Evolutionary conservation across 352 stramenopile genomes (phyloP).

Genomic region (Phytophthora sp.): DNA sequence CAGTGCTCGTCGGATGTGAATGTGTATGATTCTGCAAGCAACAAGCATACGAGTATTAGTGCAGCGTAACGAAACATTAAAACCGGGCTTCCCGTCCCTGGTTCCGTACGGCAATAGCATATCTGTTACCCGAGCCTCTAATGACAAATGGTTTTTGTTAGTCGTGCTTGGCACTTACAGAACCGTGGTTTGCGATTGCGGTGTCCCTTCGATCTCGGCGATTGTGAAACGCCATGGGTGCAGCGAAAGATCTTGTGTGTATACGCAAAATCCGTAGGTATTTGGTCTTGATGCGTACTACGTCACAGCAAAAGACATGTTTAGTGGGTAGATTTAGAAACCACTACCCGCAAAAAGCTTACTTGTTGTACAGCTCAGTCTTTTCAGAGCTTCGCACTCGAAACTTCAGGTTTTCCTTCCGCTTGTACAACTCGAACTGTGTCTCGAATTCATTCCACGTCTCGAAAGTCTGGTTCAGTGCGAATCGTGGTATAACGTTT

Average conservation of each 20-base stretch:
- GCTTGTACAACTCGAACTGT: conserved; percentile 1
- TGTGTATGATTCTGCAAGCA: neutral
- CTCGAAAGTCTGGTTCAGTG: no score
- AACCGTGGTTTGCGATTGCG: conserved; percentile 3
- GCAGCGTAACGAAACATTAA: neutral
- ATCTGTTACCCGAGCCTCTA: neutral
- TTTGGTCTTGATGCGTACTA: conserved; percentile 1
- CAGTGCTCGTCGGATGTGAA: neutral
- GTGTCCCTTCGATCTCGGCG: conserved; percentile 9
- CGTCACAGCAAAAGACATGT: neutral
- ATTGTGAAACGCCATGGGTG: conserved; percentile 15
- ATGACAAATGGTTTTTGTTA: neutral
- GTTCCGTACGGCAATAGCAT: neutral
- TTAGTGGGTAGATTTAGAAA: neutral
- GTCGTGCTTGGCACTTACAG: conserved; percentile 5
- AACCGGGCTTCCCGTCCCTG: neutral
- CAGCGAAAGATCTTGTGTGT: conserved; percentile 12
- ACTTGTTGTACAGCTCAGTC: neutral
- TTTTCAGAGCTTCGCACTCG: neutral
- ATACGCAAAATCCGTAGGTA: conserved; percentile 3
- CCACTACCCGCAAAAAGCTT: neutral
- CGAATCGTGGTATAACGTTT: no score
- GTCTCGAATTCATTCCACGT: neutral
- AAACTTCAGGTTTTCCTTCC: conserved; percentile 8
- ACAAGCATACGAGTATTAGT: neutral